These are phyloP conservation scores for Pulveroboletus frians DNA, from an alignment of 768 basidiomycete species.

Conservation along the genomic window DNA sequence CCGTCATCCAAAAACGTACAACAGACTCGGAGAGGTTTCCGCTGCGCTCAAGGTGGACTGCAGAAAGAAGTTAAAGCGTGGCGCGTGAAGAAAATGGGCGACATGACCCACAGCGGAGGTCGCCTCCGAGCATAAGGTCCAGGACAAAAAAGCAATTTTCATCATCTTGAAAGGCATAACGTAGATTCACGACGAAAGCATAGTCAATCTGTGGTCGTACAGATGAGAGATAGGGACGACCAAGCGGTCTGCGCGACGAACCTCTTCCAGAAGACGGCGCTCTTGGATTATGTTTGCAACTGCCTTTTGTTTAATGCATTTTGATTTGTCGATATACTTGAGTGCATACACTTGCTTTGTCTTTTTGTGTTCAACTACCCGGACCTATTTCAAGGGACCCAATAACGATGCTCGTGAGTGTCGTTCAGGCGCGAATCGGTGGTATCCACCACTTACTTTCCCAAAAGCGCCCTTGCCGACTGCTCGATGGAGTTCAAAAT, in stretches of 20 bases:
- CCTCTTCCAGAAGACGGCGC: conserved; percentile 88
- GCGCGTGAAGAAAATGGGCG: not conserved
- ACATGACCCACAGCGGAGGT: conserved; percentile 72
- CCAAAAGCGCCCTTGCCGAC: conserved; percentile 98
- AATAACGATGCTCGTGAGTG: not conserved
- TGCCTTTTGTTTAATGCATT: conserved; percentile 86
- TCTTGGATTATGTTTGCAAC: conserved; percentile 94
- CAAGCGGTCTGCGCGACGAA: conserved; percentile 26
- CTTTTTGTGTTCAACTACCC: conserved; percentile 94
- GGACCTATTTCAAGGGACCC: conserved; percentile 51
- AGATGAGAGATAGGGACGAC: conserved; percentile 7
- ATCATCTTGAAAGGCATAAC: conserved; percentile 97
- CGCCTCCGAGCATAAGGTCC: conserved; percentile 94
- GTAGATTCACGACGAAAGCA: conserved; percentile 82
- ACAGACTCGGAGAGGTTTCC: conserved; percentile 61
- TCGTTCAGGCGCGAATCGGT: not conserved
- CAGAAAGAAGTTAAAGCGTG: not conserved
- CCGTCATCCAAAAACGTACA: conserved; percentile 86
- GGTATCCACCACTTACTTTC: conserved; percentile 53
- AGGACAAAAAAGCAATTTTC: conserved; percentile 97
- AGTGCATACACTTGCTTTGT: conserved; percentile 89
- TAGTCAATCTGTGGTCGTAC: conserved; percentile 64
- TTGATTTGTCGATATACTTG: conserved; percentile 97
- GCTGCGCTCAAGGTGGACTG: conserved; percentile 81
- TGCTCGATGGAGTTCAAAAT: conserved; percentile 92